Evolutionary conservation across 805 yeast species (phyloP).

Genomic region (Monosporozyma siamensis): DNA sequence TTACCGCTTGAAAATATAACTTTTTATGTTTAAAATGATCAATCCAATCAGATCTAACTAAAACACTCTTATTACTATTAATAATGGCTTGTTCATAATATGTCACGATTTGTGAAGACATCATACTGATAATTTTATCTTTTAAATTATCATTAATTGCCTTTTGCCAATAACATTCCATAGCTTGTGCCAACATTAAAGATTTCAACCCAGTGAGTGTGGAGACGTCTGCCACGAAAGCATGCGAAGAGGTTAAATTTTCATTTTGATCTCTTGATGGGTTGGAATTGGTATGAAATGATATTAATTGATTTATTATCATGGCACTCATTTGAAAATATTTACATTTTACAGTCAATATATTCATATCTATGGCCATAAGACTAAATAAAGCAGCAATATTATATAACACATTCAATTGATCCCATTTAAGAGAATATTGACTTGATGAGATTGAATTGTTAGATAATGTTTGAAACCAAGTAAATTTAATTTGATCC

Average conservation of each 20-base stretch:
- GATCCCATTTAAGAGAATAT: conserved; percentile 50
- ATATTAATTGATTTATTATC: conserved; percentile 36
- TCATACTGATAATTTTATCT: conserved; percentile 51
- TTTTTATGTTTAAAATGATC: conserved; percentile 50
- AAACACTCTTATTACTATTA: conserved; percentile 38
- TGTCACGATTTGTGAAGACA: conserved; percentile 54
- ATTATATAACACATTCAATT: conserved; percentile 55
- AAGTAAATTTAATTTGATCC: conserved; percentile 50
- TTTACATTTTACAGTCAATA: conserved; percentile 34
- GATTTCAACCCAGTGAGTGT: conserved; percentile 43
- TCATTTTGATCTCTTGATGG: conserved; percentile 4
- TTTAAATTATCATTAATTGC: conserved; percentile 36
- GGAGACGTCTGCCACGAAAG: conserved; percentile 33
- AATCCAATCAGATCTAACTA: conserved; percentile 55
- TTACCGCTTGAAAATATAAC: conserved; percentile 61
- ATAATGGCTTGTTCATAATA: conserved; percentile 42
- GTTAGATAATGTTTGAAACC: conserved; percentile 65
- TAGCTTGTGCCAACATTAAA: conserved; percentile 74
- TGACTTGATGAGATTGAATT: conserved; percentile 41
- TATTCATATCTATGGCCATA: conserved; percentile 43
- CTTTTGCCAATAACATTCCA: conserved; percentile 76
- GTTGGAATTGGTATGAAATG: conserved; percentile 20
- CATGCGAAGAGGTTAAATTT: conserved; percentile 7
- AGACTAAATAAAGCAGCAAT: conserved; percentile 56
- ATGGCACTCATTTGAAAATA: conserved; percentile 71